Percentiles rank a stretch among this genome's conserved stretches.
Conservation (phyloP, 176 grass and related monocot genomes). For the Oryza nivara region DNA sequence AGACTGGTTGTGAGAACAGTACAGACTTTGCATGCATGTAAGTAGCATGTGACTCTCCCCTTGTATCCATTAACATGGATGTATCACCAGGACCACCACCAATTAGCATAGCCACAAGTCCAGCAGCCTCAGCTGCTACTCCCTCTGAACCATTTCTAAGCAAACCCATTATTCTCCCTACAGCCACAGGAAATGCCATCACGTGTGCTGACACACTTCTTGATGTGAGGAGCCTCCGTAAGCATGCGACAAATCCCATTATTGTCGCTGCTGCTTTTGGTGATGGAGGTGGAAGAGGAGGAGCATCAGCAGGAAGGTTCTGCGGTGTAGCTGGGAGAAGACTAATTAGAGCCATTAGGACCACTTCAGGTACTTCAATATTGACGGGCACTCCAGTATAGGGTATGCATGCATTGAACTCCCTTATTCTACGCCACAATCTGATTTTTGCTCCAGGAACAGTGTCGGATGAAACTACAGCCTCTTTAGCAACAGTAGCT, state of each 20-base stretch:
- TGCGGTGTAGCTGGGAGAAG: constrained; percentile 83
- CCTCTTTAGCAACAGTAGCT: constrained; percentile 86
- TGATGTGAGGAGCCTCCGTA: constrained; percentile 85
- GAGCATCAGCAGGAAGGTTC: constrained; percentile 75
- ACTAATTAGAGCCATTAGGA: constrained; percentile 97
- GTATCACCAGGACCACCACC: constrained; percentile 90
- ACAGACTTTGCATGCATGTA: constrained; percentile 98
- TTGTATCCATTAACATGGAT: constrained; percentile 75
- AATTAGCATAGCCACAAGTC: constrained; percentile 97
- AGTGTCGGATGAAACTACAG: constrained; percentile 80
- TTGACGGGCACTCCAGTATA: constrained; percentile 84
- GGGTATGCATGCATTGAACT: constrained; percentile 95
- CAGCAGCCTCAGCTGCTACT: constrained; percentile 91
- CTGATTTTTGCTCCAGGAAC: constrained; percentile 88
- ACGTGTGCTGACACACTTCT: constrained; percentile 90
- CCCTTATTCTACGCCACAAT: constrained; percentile 98
- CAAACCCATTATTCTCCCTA: constrained; percentile 92
- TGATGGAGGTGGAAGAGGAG: constrained; percentile 82
- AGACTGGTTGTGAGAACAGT: constrained; percentile 73
- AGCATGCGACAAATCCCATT: constrained; percentile 93
- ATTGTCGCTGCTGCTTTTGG: constrained; percentile 97
- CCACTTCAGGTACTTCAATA: constrained; percentile 94
- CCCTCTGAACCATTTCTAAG: constrained; percentile 99
- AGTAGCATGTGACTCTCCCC: constrained; percentile 94
- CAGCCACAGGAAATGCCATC: constrained; percentile 93